These are phyloP conservation scores for Linanthus parryae DNA, from an alignment of 148 eudicot species.

Conservation along the genomic window DNA sequence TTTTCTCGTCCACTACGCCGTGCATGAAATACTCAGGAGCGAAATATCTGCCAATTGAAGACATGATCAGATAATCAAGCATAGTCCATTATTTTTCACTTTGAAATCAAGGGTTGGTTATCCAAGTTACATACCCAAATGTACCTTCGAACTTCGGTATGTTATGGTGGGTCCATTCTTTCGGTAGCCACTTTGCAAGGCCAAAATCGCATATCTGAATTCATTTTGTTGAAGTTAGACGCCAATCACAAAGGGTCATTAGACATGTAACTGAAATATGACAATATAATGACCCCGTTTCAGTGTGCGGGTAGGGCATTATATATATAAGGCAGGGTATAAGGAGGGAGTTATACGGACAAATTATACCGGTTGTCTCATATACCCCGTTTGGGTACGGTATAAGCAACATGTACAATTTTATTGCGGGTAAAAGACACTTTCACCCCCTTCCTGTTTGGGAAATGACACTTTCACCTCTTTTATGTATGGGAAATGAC, in stretches of 20 bases:
- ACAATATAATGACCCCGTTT: too few relatives aligned
- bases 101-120: constrained; percentile 7
- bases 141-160: constrained; percentile 82
- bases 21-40: constrained; percentile 97
- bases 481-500: too few relatives aligned
- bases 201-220: constrained; percentile 91
- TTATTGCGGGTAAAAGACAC: too few relatives aligned
- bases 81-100: background rate
- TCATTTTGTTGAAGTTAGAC: background rate
- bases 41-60: constrained; percentile 56
- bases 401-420: too few relatives aligned
- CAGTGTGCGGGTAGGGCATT: too few relatives aligned
- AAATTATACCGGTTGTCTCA: too few relatives aligned
- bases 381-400: too few relatives aligned
- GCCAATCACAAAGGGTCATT: background rate
- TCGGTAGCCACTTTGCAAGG: constrained; percentile 87
- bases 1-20: constrained; percentile 90
- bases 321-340: too few relatives aligned
- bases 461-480: too few relatives aligned
- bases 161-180: constrained; percentile 67
- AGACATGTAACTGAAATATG: background rate
- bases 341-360: too few relatives aligned
- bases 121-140: constrained; percentile 61
- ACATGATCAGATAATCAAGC: constrained; percentile 5
- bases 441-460: too few relatives aligned